Percentiles rank a stretch among this genome's conserved stretches.
Conservation (phyloP, 2,329 filamentous ascomycete genomes). For the Monosporascus cannonballus region DNA sequence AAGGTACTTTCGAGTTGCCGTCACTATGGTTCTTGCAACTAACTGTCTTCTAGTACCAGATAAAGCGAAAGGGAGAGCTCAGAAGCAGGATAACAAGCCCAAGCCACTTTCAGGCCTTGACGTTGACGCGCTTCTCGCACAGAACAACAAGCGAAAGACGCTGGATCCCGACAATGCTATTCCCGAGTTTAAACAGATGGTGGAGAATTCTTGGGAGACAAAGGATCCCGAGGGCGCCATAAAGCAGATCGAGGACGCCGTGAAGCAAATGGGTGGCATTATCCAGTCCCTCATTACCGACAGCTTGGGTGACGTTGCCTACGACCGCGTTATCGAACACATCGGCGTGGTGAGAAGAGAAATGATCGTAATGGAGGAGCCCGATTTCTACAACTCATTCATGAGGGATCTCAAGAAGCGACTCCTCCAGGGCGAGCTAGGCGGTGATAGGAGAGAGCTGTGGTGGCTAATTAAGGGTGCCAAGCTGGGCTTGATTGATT, state of each 20-base stretch:
- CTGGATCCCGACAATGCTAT: conserved; percentile 67
- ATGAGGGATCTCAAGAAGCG: conserved; percentile 65
- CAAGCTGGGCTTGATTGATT: conserved; percentile 68
- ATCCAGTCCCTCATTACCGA: conserved; percentile 62
- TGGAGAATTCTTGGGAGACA: conserved; percentile 36
- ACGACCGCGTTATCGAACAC: conserved; percentile 68
- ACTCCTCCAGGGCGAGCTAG: conserved; percentile 62
- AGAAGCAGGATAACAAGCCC: conserved; percentile 49
- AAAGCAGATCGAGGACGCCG: conserved; percentile 57
- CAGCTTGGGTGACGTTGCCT: conserved; percentile 70
- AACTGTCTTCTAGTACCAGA: conserved; percentile 56
- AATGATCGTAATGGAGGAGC: conserved; percentile 68
- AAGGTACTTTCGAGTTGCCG: conserved; percentile 42
- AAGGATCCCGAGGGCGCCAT: conserved; percentile 44
- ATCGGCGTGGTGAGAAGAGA: conserved; percentile 74
- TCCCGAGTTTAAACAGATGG: conserved; percentile 80
- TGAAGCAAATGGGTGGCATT: conserved; percentile 68
- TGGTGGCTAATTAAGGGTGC: conserved; percentile 69
- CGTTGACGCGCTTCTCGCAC: conserved; percentile 65
- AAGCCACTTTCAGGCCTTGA: conserved; percentile 90
- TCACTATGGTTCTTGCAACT: conserved; percentile 17
- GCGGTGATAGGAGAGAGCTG: conserved; percentile 73
- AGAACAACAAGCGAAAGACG: conserved; percentile 25
- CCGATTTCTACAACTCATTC: conserved; percentile 70
- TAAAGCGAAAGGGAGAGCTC: conserved; percentile 67